Base-by-base conservation (phyloP, 2,329 filamentous ascomycete species). In the Colletotrichum lentis region DNA sequence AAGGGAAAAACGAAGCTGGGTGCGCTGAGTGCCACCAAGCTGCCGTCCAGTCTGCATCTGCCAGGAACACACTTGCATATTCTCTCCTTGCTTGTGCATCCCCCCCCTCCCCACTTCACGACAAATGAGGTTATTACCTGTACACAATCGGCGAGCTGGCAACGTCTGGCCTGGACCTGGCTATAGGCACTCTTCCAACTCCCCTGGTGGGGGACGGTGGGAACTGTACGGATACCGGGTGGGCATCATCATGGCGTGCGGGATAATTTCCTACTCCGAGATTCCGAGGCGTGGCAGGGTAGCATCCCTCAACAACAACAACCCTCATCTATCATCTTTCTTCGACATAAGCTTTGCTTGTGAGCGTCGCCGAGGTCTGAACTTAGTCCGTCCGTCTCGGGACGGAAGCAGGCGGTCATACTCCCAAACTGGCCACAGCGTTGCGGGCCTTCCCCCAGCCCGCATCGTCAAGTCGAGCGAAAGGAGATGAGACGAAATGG, bases 51-150 rank as follows among this genome's bases (percentile, higher is more conserved):
- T 59, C 64, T 53, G 53, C 59, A 64, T 64, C 53, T 57, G 59
- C 64, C 41, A 47, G 53, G 53, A 67, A 64, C 60, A 64, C 60
- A 67, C 64, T 58, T 58, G 52, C 64, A 66, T 62, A 62, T 62
- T 43, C 35, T 52, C 60, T 67, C 64, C 60, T 67, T 67, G 59
- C 64, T 41, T 24, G 64, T 67, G 64, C 60, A 58, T 57, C n/a
- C 37, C 60, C 27, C 27, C 27, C 27, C 27, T 7, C 31, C 47
- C 64, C 64, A 64, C 60, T 64, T 59, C 31, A 64, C 54, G 60
- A 67, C 54, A 54, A 53, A 64, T 64, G 61, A 58, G 49, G 27
- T 57, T 56, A 31, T 43, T 27, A 43, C 27, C 27, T 35, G 31
- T 35, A 35, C 41, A n/a, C 24, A 47, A 18, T 20, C 20, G 50